Evolutionary conservation across 78 protist genomes (phyloP), one percentile per base, ranked within the genome.

Genomic region (Dictyostelium brefeldianum): DNA sequence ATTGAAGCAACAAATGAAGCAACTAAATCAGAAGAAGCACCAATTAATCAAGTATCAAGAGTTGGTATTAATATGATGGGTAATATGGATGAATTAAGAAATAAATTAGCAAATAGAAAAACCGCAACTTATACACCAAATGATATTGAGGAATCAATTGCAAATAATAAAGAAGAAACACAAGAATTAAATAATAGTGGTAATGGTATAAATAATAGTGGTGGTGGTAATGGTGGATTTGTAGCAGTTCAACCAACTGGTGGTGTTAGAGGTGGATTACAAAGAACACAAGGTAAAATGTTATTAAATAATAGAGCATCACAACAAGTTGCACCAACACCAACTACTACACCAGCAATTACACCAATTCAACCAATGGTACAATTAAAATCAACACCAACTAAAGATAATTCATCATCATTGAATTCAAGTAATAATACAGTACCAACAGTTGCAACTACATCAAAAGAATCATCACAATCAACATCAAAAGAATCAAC

Each of bases 51-150:
- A 46, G 79, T 73, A 10, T 73, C 79, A 46, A 73, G 79, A 73
- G 27, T 73, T n/a, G 79, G 79, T 46, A 73, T 73, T 73, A 73
- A 73, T 46, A 73, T 73, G 6, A 29, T 67, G 43, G 79, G 79
- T 46, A 73, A 50, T 47, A 73, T 73, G 79, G 79, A 73, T 47
- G 79, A 73, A 47, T 46, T 73, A 47, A 73, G n/a, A 25, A 73
- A 73, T 73, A 73, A 73, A 73, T 73, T 73, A 11, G 78, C 78
- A 31, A 70, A 70, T 70, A 73, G 79, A 73, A 73, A 73, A 73
- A 73, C 79, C 9, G 79, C 79, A 73, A 46, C 79, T 0, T 73
- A 73, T 46, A 73, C 31, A 29, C 9, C 79, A 15, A 17, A 22
- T 29, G 79, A 73, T n/a, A 46, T 73, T 29, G 79, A 73, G 46